Evolutionary conservation across 2,329 filamentous ascomycete species (phyloP), one percentile per base, ranked within the genome.

Genomic region (Ceratocystis cubensis): DNA sequence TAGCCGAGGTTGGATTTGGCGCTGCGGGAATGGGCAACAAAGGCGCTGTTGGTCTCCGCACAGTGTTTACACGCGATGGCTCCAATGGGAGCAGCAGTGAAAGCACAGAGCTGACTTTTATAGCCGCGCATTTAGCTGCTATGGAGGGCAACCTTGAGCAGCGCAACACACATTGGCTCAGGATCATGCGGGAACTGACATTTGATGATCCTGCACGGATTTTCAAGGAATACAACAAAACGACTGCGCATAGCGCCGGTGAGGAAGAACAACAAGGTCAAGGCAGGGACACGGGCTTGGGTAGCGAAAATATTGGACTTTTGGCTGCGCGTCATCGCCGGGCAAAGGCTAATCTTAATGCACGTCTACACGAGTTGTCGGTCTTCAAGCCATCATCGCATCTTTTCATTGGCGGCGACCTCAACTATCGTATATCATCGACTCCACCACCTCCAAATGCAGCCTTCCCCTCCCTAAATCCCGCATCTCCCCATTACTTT

Each of bases 1-100:
- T 84, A n/a, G 90, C 88, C 1, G 89, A 88, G 65, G 87, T 91
- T 1, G 92, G 94, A 0, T 88, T 96, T 62, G 94, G 94, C 0
- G 75, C 91, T 0, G 87, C 86, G 67, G 88, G 93, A 63, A 94
- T 96, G 88, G 94, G 91, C 17, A 96, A 96, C 75, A 99, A 99
- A 76, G 94, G 93, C 37, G 93, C 91, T 2, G 88, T 96, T 0
- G 94, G 88, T 0, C 80, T 93, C 69, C 82, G 91, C 44, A 76
- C 94, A 56, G 80, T 84, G 15, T 87, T 89, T 71, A 73, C 73
- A 44, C 73, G 70, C 5, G 73, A 75, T 15, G 73, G 73, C 25
- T 72, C 72, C 5, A 69, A 74, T 66, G 72, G 70, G 59, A 71
- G 70, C 37, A 70, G 69, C 8, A n/a, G 22, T 71, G 71, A 63